phyloP scores from a whole-genome alignment of 257 asterid species.

The Cruciata laevipes region DNA sequence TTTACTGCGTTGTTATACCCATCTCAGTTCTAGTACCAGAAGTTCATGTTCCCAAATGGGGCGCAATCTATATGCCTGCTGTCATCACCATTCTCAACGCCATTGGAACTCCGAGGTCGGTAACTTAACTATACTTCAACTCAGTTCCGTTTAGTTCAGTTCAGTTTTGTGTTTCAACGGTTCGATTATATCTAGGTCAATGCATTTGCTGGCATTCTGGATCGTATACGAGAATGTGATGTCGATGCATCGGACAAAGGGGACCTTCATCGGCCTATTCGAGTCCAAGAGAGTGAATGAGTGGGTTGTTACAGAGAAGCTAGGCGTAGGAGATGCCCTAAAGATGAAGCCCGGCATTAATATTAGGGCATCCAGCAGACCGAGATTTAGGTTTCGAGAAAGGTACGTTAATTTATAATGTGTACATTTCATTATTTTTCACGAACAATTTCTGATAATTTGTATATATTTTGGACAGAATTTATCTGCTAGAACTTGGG shows the following conservation, averaged over 20 bases:
- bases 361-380: constrained; percentile 30
- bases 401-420: not conserved
- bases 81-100: constrained; percentile 22
- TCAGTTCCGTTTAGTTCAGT: not conserved
- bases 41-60: constrained; percentile 26
- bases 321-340: constrained; percentile 43
- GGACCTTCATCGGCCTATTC: constrained; percentile 21
- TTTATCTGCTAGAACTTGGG: constrained; percentile 24
- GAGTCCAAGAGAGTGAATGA: constrained; percentile 27
- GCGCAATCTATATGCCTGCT: constrained; percentile 22
- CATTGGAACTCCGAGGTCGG: constrained; percentile 26
- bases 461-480: constrained; percentile 11
- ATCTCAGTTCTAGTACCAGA: constrained; percentile 22
- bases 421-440: no score
- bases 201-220: constrained; percentile 24
- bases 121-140: not conserved
- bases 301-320: constrained; percentile 29
- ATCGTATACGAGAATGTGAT: constrained; percentile 25
- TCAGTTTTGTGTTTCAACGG: not conserved
- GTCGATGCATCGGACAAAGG: constrained; percentile 33
- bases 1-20: constrained; percentile 26
- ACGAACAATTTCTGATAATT: no score
- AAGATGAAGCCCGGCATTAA: constrained; percentile 13
- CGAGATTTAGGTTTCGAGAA: constrained; percentile 3
- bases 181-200: constrained; percentile 10